Evolutionary conservation across 768 basidiomycete genomes (phyloP).

Genomic region (Scleroderma bovista): DNA sequence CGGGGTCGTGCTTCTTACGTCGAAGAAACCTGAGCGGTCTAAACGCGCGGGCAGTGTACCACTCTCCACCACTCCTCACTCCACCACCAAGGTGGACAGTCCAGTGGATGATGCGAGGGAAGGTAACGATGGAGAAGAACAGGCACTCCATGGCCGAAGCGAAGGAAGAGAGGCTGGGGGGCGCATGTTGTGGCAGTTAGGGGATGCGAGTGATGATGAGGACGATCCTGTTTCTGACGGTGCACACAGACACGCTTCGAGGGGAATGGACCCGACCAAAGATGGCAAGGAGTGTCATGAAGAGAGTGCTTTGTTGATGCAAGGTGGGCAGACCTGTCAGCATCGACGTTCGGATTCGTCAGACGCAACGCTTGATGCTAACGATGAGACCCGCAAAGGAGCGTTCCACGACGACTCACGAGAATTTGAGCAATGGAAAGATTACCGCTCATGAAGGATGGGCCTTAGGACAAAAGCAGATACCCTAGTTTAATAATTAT

Average conservation of each 20-base stretch:
- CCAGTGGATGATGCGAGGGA: slow-evolving; percentile 10
- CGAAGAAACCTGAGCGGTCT: slow-evolving; percentile 75
- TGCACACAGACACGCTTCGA: slow-evolving; percentile 19
- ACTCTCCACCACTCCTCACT: slow-evolving; percentile 23
- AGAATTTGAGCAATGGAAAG: slow-evolving; percentile 25
- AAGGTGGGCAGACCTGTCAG: slow-evolving; percentile 26
- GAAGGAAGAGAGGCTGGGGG: slow-evolving; percentile 36
- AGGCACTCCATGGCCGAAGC: slow-evolving; percentile 29
- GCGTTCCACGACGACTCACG: slow-evolving; percentile 27
- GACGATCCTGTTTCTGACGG: slow-evolving; percentile 42
- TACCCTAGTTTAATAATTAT: neutral
- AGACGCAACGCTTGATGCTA: slow-evolving; percentile 29
- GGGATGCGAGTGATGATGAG: slow-evolving; percentile 68
- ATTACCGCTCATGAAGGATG: slow-evolving; percentile 2
- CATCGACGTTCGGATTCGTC: slow-evolving; percentile 32
- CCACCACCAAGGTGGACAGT: slow-evolving; percentile 12
- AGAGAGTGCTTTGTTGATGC: slow-evolving; percentile 42
- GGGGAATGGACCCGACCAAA: slow-evolving; percentile 12
- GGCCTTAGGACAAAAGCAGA: neutral
- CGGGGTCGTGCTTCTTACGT: slow-evolving; percentile 89
- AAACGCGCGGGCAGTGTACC: slow-evolving; percentile 21
- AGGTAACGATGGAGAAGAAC: slow-evolving; percentile 34
- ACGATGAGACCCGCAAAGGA: slow-evolving; percentile 9
- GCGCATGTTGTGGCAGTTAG: slow-evolving; percentile 60
- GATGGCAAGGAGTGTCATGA: slow-evolving; percentile 24